These are phyloP conservation scores for Lactifluus subvellereus DNA, from an alignment of 768 basidiomycete genomes.

Conservation along the genomic window DNA sequence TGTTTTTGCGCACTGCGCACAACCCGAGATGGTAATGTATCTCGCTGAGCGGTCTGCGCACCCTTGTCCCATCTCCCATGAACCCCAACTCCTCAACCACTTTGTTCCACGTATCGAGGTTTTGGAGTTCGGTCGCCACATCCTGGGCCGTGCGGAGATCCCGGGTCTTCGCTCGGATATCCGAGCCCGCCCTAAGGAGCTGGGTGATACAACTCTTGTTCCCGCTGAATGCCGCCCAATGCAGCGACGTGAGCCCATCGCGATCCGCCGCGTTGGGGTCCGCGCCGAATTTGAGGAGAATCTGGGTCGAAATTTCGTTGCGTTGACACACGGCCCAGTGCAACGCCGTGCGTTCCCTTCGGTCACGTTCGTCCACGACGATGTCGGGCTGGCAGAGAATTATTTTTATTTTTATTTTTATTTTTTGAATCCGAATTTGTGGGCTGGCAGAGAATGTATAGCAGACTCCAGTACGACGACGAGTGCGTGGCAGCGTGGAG, in stretches of 20 bases:
- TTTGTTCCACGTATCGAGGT: slow-evolving; percentile 73
- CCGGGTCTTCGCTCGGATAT: slow-evolving; percentile 69
- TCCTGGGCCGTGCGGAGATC: slow-evolving; percentile 83
- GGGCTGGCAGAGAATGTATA: slow-evolving; percentile 92
- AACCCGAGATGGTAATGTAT: slow-evolving; percentile 33
- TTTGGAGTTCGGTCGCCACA: slow-evolving; percentile 84
- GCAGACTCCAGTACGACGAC: slow-evolving; percentile 84
- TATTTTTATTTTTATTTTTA: too few relatives aligned
- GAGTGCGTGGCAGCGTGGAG: slow-evolving; percentile 92
- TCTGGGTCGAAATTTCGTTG: slow-evolving; percentile 86
- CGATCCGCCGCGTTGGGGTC: slow-evolving; percentile 70
- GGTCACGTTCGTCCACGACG: slow-evolving; percentile 80
- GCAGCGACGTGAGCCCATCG: slow-evolving; percentile 76
- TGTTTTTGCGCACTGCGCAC: too few relatives aligned
- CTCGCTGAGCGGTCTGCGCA: slow-evolving; percentile 62
- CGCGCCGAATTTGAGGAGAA: slow-evolving; percentile 83
- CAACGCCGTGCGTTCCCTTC: slow-evolving; percentile 85
- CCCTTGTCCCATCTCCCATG: slow-evolving; percentile 63
- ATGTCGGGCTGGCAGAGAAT: slow-evolving; percentile 76
- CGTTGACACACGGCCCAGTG: slow-evolving; percentile 99
- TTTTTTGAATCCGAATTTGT: too few relatives aligned
- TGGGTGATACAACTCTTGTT: slow-evolving; percentile 77
- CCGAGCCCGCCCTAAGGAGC: slow-evolving; percentile 79
- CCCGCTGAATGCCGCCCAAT: slow-evolving; percentile 92
- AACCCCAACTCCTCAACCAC: slow-evolving; percentile 81